Conservation (phyloP, 1,284 basidiomycete species). For the Marasmius sp. region DNA sequence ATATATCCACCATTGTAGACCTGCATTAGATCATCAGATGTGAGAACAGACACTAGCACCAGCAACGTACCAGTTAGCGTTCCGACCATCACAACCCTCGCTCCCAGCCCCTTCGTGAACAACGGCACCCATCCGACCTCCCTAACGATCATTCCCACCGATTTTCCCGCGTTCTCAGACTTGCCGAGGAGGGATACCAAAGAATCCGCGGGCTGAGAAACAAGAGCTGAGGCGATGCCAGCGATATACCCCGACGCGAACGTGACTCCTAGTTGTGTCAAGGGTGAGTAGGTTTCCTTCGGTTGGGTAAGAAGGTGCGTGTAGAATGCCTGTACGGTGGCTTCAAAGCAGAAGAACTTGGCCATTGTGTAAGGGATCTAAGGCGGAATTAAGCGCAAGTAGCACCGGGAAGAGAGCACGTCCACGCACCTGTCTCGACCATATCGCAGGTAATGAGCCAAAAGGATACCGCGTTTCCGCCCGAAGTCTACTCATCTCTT, state of each 20-base stretch:
- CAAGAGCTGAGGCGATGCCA: constrained; percentile 78
- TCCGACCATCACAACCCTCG: constrained; percentile 50
- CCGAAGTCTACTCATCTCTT: constrained; percentile 61
- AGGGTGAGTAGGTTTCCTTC: constrained; percentile 70
- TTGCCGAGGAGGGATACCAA: constrained; percentile 79
- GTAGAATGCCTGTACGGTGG: constrained; percentile 76
- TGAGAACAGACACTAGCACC: neutral
- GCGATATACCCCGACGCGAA: constrained; percentile 81
- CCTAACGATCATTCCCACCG: constrained; percentile 57
- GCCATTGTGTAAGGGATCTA: constrained; percentile 86
- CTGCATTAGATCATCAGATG: constrained; percentile 59
- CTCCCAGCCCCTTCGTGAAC: constrained; percentile 77
- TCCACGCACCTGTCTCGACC: constrained; percentile 71
- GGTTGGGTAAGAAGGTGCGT: constrained; percentile 70
- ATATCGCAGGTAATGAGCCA: constrained; percentile 76
- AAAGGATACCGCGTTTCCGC: constrained; percentile 76
- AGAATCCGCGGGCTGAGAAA: constrained; percentile 80
- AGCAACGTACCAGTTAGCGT: neutral
- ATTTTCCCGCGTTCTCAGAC: constrained; percentile 73
- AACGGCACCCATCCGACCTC: constrained; percentile 64
- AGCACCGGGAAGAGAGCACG: neutral
- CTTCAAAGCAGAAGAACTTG: constrained; percentile 84
- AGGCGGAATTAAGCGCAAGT: neutral
- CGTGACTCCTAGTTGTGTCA: constrained; percentile 75
- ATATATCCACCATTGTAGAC: constrained; percentile 91